Base-by-base conservation (phyloP, 306 rosid species). In the Castanospermum australe region DNA sequence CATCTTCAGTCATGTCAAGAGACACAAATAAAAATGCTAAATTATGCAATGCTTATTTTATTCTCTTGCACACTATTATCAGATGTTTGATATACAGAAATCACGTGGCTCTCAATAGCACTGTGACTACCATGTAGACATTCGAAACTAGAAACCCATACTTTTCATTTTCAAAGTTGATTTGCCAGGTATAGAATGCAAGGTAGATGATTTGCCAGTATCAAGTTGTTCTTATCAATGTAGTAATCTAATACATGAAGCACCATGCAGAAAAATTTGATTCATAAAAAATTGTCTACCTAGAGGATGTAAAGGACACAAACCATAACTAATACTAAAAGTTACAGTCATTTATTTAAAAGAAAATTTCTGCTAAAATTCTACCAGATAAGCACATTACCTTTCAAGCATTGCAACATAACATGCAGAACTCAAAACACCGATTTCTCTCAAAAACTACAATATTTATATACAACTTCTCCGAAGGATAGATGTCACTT, bases 401-500 rank as follows among this genome's bases (percentile, higher is more conserved):
- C 68, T 25, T 50, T 9, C 21, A 67, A 51, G 54, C 36, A 64
- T 24, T 25, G 32, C 35, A 76, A 20, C 18, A 62, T 39, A 42
- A 64, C 68, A 50, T 69, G 59, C 56, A 41, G 21, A 74, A 65
- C 56, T 75, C 51, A 68, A 48, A 48, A 73, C 73, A 62, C 55
- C 35, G 47, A 83, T 48, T 54, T 44, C 38, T 55, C 75, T 52
- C 18, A 38, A 68, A 70, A 77, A 54, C 66, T 25, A 59, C 45
- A 28, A 21, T 62, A 18, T 30, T 72, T 21, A 67, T 44, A 51
- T 6, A 36, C 13, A 71, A 77, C 52, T 77, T 69, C 55, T 69
- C 59, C 8, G 35, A 62, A 52, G 44, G 72, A 50, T 15, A 76
- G 38, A 81, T 52, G 82, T 70, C 56, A 83, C 99, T 88, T 83